These are phyloP conservation scores for Wolfiporia cocos DNA, from an alignment of 1,284 basidiomycete species.

Conservation along the genomic window DNA sequence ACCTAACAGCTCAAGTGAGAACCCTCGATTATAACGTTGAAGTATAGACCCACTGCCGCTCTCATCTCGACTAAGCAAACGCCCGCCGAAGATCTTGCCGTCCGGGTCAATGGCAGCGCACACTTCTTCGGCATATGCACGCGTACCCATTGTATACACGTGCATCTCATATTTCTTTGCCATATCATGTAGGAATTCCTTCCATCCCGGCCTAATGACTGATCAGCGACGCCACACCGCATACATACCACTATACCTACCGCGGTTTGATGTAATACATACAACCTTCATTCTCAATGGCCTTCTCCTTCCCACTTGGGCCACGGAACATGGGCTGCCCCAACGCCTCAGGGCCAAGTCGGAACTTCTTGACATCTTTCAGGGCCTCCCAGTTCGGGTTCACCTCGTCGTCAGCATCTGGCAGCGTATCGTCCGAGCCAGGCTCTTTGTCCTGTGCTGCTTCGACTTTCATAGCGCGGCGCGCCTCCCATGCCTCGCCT, in stretches of 20 bases:
- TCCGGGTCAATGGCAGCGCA: conserved; percentile 92
- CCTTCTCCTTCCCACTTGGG: conserved; percentile 47
- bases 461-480: conserved; percentile 36
- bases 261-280: conserved; percentile 98
- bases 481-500: conserved; percentile 68
- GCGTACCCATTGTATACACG: conserved; percentile 99
- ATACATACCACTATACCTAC: conserved; percentile 38
- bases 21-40: not conserved
- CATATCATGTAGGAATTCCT: conserved; percentile 69
- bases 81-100: conserved; percentile 78
- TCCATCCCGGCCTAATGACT: conserved; percentile 74
- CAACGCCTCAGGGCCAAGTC: conserved; percentile 76
- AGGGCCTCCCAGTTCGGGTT: conserved; percentile 90
- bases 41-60: conserved; percentile 71
- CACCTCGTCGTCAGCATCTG: conserved; percentile 47
- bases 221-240: conserved; percentile 10
- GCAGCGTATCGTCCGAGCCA: conserved; percentile 34
- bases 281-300: conserved; percentile 71
- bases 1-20: conserved; percentile 33
- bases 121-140: conserved; percentile 94
- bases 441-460: conserved; percentile 16
- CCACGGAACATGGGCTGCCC: conserved; percentile 34
- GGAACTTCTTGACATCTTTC: conserved; percentile 85
- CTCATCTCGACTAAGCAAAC: conserved; percentile 91
- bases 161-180: conserved; percentile 93